Evolutionary conservation across 495 filamentous ascomycete genomes (phyloP), one percentile per base, ranked within the genome.

Genomic region (Aspergillus funiculosus): DNA sequence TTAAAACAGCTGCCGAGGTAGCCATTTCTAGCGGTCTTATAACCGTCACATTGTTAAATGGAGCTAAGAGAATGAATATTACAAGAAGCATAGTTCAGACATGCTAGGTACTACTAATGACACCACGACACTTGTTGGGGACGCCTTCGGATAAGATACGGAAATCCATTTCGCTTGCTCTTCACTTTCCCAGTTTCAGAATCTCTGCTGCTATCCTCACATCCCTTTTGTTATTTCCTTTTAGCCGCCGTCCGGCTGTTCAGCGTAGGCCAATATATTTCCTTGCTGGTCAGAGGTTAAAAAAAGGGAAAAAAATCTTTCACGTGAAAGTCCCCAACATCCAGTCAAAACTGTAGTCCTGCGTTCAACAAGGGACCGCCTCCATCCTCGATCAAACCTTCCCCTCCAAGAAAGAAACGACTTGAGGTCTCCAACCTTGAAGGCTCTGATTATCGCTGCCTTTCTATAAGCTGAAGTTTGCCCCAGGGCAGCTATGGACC

Each of bases 401-500:
- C 44, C 29, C 37, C 36, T 13, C 45, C 24, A 26, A 13, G 5
- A 38, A 22, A 10, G 22, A 19, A 0, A 38, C 35, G 19, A 22
- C n/a, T n/a, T 38, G n/a, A 38, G 18, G 11, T 31, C 17, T 26
- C 29, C 14, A 21, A 11, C 20, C 10, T 19, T n/a, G n/a, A n/a
- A n/a, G 18, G 15, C 25, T 39, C 28, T 9, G 15, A 30, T 28
- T 46, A 36, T 30, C 43, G 25, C 21, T 46, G 14, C 32, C 19
- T 27, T 46, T 14, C 25, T 26, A 7, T 38, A 10, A 14, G 35
- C 4, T 18, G 34, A 24, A 17, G 19, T 39, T 46, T 26, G 25
- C 25, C 26, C 40, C 41, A 29, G 27, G 26, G 45, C 52, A 42
- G 54, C 49, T 50, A 57, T 57, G 58, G 54, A 55, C 48, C 52